phyloP scores from a whole-genome alignment of 2,329 filamentous ascomycete species.

The Emydomyces testavorans region DNA sequence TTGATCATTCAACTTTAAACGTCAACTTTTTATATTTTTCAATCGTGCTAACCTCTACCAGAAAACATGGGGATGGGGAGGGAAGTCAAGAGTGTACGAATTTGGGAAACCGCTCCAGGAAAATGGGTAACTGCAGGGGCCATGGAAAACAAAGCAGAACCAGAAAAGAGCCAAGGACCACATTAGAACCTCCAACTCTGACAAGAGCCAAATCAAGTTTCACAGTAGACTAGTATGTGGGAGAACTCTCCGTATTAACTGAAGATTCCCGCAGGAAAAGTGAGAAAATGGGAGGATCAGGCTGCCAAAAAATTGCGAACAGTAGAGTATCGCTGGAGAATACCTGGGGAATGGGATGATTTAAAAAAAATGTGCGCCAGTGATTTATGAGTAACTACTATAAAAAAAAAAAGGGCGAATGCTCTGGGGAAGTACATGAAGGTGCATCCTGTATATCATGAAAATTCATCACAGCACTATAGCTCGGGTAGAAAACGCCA shows the following conservation, averaged over 20 bases:
- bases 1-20: too few species aligned
- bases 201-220: neutral
- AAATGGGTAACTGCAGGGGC: neutral
- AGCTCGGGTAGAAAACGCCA: constrained; percentile 10
- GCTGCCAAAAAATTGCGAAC: neutral
- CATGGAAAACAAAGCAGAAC: neutral
- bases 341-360: neutral
- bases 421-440: constrained; percentile 34
- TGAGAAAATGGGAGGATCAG: neutral
- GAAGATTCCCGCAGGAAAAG: neutral
- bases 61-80: neutral
- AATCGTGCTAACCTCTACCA: constrained; percentile 5
- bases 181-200: neutral
- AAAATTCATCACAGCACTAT: constrained; percentile 20
- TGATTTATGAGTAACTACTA: neutral
- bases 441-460: constrained; percentile 39
- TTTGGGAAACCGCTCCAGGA: neutral
- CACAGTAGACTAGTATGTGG: neutral
- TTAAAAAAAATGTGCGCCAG: constrained; percentile 3
- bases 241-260: neutral
- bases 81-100: neutral
- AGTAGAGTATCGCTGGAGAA: neutral
- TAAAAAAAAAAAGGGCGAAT: constrained; percentile 8
- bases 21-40: neutral
- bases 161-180: neutral